Conservation (phyloP, 148 eudicot species). For the Chenopodium formosanum region DNA sequence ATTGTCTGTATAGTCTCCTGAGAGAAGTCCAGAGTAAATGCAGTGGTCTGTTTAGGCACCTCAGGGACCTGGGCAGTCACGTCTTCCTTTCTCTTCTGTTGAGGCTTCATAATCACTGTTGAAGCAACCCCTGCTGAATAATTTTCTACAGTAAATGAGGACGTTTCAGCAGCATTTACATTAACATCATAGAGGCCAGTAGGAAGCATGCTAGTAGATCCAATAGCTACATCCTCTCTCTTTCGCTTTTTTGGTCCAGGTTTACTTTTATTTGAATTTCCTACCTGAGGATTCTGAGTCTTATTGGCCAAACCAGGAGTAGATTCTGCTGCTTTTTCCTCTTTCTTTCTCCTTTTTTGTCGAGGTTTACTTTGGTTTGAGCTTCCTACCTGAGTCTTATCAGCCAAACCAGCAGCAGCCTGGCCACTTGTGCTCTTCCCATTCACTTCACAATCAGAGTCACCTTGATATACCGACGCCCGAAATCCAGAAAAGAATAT, state of each 20-base stretch:
- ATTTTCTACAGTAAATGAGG: constrained; percentile 33
- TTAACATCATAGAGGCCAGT: constrained; percentile 23
- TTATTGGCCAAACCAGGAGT: not conserved
- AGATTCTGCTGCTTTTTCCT: constrained; percentile 19
- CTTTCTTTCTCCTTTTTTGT: constrained; percentile 35
- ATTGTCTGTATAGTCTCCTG: constrained; percentile 11
- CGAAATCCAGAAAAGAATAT: constrained; percentile 51
- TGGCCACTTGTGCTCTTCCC: constrained; percentile 11
- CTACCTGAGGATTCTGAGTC: constrained; percentile 13
- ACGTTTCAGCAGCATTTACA: constrained; percentile 31
- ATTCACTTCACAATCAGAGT: constrained; percentile 19
- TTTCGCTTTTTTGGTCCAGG: constrained; percentile 28
- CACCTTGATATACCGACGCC: constrained; percentile 37
- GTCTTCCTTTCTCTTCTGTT: constrained; percentile 25
- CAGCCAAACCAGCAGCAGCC: not conserved
- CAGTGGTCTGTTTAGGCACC: constrained; percentile 19
- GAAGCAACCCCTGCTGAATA: constrained; percentile 12
- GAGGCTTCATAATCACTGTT: constrained; percentile 17
- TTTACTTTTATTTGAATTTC: constrained; percentile 18
- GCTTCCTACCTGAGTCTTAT: constrained; percentile 21
- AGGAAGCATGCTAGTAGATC: constrained; percentile 14
- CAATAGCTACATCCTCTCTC: constrained; percentile 12
- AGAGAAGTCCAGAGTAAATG: constrained; percentile 15
- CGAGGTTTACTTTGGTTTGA: constrained; percentile 17
- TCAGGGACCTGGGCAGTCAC: constrained; percentile 15